These are phyloP conservation scores for Poa annua DNA, from an alignment of 176 grass and related monocot genomes.

Conservation along the genomic window DNA sequence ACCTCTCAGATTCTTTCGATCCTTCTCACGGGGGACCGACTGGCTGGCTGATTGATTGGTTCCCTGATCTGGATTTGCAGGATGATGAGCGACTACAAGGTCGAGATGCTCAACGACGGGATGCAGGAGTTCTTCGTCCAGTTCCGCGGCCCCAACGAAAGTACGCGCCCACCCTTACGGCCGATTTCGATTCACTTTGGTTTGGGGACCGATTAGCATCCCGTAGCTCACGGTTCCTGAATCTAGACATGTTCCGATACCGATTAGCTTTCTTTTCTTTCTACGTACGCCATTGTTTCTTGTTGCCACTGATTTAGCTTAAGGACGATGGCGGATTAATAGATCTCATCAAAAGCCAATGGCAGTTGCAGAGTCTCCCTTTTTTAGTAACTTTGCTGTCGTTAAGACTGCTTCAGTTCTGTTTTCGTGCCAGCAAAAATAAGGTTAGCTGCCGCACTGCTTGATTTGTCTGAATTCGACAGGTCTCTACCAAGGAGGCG, in stretches of 20 bases:
- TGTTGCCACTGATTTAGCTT: background rate
- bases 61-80: conserved; percentile 49
- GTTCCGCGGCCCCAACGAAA: conserved; percentile 83
- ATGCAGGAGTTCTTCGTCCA: conserved; percentile 97
- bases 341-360: no score
- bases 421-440: background rate
- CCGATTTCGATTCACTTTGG: background rate
- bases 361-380: no score
- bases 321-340: background rate
- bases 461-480: conserved; percentile 23
- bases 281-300: background rate
- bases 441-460: background rate
- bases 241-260: conserved; percentile 34
- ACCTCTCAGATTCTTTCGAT: conserved; percentile 19
- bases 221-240: conserved; percentile 11
- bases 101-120: conserved; percentile 96
- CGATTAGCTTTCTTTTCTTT: background rate
- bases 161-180: conserved; percentile 36
- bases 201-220: background rate
- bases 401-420: no score
- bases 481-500: conserved; percentile 94
- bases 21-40: background rate
- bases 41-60: background rate
- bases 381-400: no score
- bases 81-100: conserved; percentile 99